phyloP scores from a whole-genome alignment of 352 stramenopile genomes.

The Globisporangium radiosum region DNA sequence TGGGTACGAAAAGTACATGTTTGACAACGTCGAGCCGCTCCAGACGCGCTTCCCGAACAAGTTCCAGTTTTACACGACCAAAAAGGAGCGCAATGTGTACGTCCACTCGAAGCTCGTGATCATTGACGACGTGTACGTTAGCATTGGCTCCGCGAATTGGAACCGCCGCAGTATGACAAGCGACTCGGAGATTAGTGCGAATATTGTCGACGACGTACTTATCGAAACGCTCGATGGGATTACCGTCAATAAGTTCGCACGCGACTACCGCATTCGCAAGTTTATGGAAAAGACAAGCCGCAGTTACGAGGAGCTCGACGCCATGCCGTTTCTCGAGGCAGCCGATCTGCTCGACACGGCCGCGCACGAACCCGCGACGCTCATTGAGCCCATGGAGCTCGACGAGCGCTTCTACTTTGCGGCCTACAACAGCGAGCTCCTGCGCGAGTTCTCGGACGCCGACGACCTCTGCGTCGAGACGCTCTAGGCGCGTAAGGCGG shows the following conservation, averaged over 20 bases:
- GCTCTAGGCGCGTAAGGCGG: background rate
- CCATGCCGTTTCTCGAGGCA: constrained; percentile 36
- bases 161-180: constrained; percentile 62
- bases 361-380: constrained; percentile 11
- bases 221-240: constrained; percentile 23
- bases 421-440: constrained; percentile 11
- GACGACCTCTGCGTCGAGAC: constrained; percentile 11
- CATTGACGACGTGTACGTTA: constrained; percentile 57
- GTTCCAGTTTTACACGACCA: constrained; percentile 19
- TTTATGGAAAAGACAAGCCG: constrained; percentile 46
- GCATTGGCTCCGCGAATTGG: constrained; percentile 49
- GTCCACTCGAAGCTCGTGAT: constrained; percentile 13
- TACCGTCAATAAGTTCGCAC: constrained; percentile 27
- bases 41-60: constrained; percentile 38
- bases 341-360: constrained; percentile 26
- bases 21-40: constrained; percentile 46
- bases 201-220: constrained; percentile 42
- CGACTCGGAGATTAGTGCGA: constrained; percentile 49
- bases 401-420: constrained; percentile 18
- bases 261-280: constrained; percentile 49
- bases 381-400: constrained; percentile 25
- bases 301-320: constrained; percentile 28
- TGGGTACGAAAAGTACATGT: constrained; percentile 31
- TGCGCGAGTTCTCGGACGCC: constrained; percentile 14
- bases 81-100: constrained; percentile 4